phyloP scores from a whole-genome alignment of 176 grass and related monocot species.

The Miscanthus lutarioriparius region DNA sequence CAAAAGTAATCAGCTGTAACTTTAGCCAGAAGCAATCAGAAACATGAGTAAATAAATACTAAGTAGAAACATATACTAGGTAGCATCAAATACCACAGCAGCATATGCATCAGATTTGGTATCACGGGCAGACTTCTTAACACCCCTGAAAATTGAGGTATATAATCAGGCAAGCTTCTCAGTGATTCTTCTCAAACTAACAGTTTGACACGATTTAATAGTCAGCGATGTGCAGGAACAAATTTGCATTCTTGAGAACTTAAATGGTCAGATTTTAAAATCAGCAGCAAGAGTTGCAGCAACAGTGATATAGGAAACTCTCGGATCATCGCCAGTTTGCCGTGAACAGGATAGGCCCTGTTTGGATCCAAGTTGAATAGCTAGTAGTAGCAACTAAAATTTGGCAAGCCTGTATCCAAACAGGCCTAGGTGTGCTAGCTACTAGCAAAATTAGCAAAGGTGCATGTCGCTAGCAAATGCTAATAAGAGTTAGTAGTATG shows the following conservation, averaged over 20 bases:
- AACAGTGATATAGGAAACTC: neutral
- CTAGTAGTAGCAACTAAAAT: neutral
- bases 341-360: too few species aligned
- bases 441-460: neutral
- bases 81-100: conserved; percentile 50
- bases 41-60: neutral
- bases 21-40: neutral
- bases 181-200: neutral
- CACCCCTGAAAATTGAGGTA: conserved; percentile 48
- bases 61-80: neutral
- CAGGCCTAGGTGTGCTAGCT: neutral
- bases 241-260: neutral
- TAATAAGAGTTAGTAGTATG: too few species aligned
- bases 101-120: conserved; percentile 81
- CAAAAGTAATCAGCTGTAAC: neutral
- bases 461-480: neutral
- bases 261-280: neutral
- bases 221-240: neutral
- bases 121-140: conserved; percentile 60
- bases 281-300: neutral
- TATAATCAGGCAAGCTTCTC: neutral
- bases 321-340: neutral
- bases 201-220: neutral
- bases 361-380: neutral
- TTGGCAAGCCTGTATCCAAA: neutral